Evolutionary conservation across 75 land plant species (phyloP).

Genomic region (Sequoia sempervirens): DNA sequence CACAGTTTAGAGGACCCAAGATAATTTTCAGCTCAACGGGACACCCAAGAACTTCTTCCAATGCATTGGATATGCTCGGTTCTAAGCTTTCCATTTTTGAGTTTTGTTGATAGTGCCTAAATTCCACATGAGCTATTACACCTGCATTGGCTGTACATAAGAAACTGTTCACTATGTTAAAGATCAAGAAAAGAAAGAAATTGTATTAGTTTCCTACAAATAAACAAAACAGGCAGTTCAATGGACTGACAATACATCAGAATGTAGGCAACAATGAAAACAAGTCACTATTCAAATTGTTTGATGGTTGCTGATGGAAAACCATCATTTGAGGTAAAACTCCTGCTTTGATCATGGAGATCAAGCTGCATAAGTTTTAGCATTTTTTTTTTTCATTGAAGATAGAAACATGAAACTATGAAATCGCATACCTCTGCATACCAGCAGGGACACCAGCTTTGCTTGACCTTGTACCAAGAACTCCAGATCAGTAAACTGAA

Average conservation of each 20-base stretch:
- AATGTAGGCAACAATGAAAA: too few species aligned
- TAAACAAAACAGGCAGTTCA: background rate
- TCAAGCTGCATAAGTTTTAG: too few species aligned
- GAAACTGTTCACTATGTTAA: background rate
- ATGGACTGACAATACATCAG: too few species aligned
- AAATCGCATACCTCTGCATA: constrained; percentile 30
- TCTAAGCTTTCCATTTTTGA: constrained; percentile 9
- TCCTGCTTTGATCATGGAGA: too few species aligned
- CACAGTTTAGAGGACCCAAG: background rate
- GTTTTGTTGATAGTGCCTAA: constrained; percentile 2
- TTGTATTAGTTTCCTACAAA: background rate
- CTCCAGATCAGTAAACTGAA: constrained; percentile 35
- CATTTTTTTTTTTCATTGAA: too few species aligned
- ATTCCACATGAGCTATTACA: constrained; percentile 10
- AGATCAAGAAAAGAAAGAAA: background rate
- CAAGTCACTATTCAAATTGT: too few species aligned
- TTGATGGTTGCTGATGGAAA: too few species aligned
- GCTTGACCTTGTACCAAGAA: constrained; percentile 42
- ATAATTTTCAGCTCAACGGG: constrained; percentile 23
- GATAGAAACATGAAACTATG: background rate
- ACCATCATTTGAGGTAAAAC: too few species aligned
- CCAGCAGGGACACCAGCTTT: constrained; percentile 32
- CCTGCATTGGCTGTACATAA: background rate
- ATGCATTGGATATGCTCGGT: constrained; percentile 21
- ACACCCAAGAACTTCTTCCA: constrained; percentile 17